Conservation (phyloP, 2,329 filamentous ascomycete genomes). For the Arthrobotrys sinensis region DNA sequence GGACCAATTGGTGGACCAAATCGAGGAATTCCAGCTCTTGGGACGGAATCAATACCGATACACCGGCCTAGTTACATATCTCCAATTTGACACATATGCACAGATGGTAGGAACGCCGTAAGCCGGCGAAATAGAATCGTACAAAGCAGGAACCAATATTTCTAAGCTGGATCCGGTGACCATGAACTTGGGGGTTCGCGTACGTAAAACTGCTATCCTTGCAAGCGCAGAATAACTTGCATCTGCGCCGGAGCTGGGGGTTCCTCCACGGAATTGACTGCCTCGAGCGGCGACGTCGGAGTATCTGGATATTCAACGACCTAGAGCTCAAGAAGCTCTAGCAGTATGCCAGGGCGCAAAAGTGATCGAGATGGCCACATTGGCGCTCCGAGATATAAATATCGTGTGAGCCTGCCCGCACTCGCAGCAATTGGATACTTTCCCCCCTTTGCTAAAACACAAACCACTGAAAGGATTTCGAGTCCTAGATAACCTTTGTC, state of each 20-base stretch:
- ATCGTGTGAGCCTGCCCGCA: conserved; percentile 15
- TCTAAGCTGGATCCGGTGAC: conserved; percentile 50
- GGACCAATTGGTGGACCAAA: conserved; percentile 57
- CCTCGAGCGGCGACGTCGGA: conserved; percentile 57
- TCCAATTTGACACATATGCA: conserved; percentile 53
- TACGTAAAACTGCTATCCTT: conserved; percentile 57
- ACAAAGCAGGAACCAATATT: conserved; percentile 14
- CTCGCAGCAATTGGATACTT: conserved; percentile 1
- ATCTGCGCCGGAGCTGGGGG: conserved; percentile 23
- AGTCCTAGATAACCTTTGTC: conserved; percentile 36
- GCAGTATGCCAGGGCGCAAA: conserved; percentile 27
- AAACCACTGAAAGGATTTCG: conserved; percentile 25
- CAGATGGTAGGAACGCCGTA: conserved; percentile 12
- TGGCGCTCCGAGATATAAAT: conserved; percentile 53
- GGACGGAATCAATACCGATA: conserved; percentile 55
- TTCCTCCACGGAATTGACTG: conserved; percentile 50
- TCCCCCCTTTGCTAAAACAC: background rate
- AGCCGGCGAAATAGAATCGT: conserved; percentile 19
- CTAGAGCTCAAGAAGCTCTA: conserved; percentile 25
- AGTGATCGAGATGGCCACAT: conserved; percentile 56
- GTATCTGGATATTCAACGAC: conserved; percentile 41
- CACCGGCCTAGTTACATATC: conserved; percentile 48
- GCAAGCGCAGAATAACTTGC: conserved; percentile 37
- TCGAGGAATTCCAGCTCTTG: conserved; percentile 25
- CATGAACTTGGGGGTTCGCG: conserved; percentile 42